phyloP scores from a whole-genome alignment of 345 rosid species.

The Pelargonium nanum region DNA sequence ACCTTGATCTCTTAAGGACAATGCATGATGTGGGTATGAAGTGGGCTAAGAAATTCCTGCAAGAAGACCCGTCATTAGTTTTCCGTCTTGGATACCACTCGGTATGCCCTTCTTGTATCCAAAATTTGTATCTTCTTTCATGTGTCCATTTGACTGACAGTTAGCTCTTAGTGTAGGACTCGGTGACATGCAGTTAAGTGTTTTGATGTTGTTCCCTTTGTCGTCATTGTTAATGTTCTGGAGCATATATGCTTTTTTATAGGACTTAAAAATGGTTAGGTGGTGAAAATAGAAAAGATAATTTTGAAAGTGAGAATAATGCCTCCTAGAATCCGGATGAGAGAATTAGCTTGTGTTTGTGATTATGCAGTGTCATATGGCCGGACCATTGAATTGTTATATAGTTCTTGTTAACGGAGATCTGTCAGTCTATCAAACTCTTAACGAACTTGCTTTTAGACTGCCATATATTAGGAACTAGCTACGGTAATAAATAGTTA shows the following conservation, averaged over 20 bases:
- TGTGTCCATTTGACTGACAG: not conserved
- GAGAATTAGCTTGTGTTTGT: not conserved
- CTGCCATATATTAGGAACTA: not conserved
- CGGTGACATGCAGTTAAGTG: not conserved
- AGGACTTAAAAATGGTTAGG: not conserved
- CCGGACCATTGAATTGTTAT: too few relatives aligned
- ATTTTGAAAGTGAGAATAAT: too few relatives aligned
- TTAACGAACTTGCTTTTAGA: not conserved
- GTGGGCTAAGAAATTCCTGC: slow-evolving; percentile 58
- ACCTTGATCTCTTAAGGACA: slow-evolving; percentile 38
- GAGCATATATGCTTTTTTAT: not conserved
- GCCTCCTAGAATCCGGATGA: too few relatives aligned
- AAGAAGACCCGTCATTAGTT: slow-evolving; percentile 55
- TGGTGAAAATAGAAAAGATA: too few relatives aligned
- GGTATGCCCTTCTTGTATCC: slow-evolving; percentile 23
- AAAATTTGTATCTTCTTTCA: not conserved
- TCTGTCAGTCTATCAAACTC: not conserved
- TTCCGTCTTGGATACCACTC: slow-evolving; percentile 96
- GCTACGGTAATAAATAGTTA: not conserved
- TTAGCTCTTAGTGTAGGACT: not conserved
- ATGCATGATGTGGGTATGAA: slow-evolving; percentile 72
- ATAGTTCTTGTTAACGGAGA: not conserved
- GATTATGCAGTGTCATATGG: too few relatives aligned
- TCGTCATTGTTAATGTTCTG: not conserved
- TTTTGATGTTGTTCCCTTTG: too few relatives aligned